These are phyloP conservation scores for Aspergillus quadricinctus DNA, from an alignment of 2,329 filamentous ascomycete species.

Conservation along the genomic window DNA sequence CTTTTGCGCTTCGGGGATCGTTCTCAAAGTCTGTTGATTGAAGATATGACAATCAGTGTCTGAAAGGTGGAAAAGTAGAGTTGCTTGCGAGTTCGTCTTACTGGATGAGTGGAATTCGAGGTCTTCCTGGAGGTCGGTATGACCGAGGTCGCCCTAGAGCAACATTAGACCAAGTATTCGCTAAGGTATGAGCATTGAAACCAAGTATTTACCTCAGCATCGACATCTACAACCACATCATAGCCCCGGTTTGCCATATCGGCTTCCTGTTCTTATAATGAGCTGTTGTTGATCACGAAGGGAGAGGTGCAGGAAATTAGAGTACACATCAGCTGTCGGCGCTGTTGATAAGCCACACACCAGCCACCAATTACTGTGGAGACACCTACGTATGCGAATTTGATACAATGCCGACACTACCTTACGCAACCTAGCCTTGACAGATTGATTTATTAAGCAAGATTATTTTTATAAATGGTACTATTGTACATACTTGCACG, in stretches of 20 bases:
- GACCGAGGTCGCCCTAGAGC: constrained; percentile 83
- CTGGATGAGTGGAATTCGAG: constrained; percentile 96
- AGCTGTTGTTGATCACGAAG: constrained; percentile 10
- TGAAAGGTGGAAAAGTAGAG: not conserved
- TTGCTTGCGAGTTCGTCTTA: constrained; percentile 30
- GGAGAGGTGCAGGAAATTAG: constrained; percentile 21
- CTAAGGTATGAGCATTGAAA: not conserved
- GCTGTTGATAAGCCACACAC: constrained; percentile 22
- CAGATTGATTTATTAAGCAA: not conserved
- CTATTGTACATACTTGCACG: not conserved
- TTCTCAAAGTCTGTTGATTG: constrained; percentile 63
- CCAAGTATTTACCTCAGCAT: constrained; percentile 68
- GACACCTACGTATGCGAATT: not conserved
- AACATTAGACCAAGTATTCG: constrained; percentile 9
- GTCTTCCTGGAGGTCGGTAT: constrained; percentile 97
- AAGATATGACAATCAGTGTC: not conserved
- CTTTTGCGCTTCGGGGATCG: constrained; percentile 48
- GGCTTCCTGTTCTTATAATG: constrained; percentile 14
- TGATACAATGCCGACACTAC: constrained; percentile 72
- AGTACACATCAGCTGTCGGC: constrained; percentile 31
- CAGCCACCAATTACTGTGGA: constrained; percentile 22
- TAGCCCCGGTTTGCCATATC: constrained; percentile 82
- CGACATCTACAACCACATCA: constrained; percentile 95
- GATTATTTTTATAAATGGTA: not conserved
- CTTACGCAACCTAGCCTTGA: constrained; percentile 73